phyloP scores from a whole-genome alignment of 2,329 filamentous ascomycete species.

The Pyricularia sp. region DNA sequence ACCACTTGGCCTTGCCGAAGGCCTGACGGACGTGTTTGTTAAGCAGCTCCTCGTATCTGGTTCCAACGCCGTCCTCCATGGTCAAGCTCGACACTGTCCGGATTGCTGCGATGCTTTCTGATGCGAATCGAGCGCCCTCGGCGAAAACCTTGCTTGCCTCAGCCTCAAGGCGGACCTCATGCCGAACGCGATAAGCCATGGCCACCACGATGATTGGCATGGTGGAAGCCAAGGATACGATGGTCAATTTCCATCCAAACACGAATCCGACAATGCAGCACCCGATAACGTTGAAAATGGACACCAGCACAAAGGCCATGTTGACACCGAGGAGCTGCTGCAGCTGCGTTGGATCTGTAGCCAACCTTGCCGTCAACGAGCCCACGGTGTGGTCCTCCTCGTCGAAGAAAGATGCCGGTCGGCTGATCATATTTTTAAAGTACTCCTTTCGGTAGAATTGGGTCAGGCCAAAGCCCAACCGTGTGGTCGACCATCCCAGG shows the following conservation, averaged over 20 bases:
- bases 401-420: conserved; percentile 48
- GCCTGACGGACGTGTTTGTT: conserved; percentile 19
- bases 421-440: conserved; percentile 42
- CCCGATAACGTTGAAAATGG: conserved; percentile 51
- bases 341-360: conserved; percentile 42
- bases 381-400: conserved; percentile 45
- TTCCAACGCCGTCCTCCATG: conserved; percentile 43
- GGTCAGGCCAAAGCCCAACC: conserved; percentile 33
- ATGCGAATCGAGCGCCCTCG: conserved; percentile 49
- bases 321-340: conserved; percentile 50
- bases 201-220: conserved; percentile 20
- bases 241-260: conserved; percentile 63
- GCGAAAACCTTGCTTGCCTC: conserved; percentile 45
- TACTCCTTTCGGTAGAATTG: conserved; percentile 45
- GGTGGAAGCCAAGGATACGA: conserved; percentile 34
- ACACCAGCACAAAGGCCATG: conserved; percentile 49
- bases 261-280: conserved; percentile 52
- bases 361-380: conserved; percentile 41
- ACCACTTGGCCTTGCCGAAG: conserved; percentile 18
- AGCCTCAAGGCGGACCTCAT: conserved; percentile 41
- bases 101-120: conserved; percentile 49
- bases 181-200: conserved; percentile 30
- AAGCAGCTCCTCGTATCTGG: conserved; percentile 22
- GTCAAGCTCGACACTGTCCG: conserved; percentile 48
- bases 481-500: conserved; percentile 31